Evolutionary conservation across 208 protist genomes (phyloP).

Genomic region (Endotrypanum monterogeii): DNA sequence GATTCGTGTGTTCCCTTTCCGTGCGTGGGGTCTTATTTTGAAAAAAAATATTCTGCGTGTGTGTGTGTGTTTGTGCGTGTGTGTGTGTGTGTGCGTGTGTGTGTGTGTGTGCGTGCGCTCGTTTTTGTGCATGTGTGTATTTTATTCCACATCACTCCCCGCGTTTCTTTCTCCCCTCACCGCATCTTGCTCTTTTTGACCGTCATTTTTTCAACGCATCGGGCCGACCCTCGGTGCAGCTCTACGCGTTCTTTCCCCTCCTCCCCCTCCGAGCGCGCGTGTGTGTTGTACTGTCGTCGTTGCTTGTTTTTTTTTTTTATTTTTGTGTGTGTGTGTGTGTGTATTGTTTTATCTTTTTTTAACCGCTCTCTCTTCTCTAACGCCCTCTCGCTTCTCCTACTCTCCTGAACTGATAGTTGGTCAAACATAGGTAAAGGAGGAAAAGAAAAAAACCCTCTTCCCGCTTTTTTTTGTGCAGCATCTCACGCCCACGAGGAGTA

Average conservation of each 20-base stretch:
- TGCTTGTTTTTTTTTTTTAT: neutral
- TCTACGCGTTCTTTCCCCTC: slow-evolving; percentile 12
- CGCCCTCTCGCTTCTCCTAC: neutral
- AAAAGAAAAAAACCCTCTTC: too few species aligned
- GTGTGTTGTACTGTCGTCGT: neutral
- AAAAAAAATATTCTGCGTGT: too few species aligned
- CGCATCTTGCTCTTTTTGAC: neutral
- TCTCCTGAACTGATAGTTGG: neutral
- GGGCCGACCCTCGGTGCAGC: neutral
- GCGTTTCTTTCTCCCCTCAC: neutral
- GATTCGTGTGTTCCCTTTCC: neutral
- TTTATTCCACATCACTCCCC: neutral
- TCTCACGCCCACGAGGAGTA: neutral
- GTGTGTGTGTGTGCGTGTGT: slow-evolving; percentile 8
- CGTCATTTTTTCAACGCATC: neutral
- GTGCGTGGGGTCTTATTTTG: neutral
- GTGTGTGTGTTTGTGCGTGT: neutral
- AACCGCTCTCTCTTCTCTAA: slow-evolving; percentile 1
- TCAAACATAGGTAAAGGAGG: too few species aligned
- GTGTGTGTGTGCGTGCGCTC: slow-evolving; percentile 4
- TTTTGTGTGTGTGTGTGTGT: too few species aligned
- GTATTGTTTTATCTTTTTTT: neutral
- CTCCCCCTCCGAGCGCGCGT: neutral
- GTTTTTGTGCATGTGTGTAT: slow-evolving; percentile 9
- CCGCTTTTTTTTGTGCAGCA: neutral